phyloP scores from a whole-genome alignment of 441 rosid genomes.

The Isatis lusitanica region DNA sequence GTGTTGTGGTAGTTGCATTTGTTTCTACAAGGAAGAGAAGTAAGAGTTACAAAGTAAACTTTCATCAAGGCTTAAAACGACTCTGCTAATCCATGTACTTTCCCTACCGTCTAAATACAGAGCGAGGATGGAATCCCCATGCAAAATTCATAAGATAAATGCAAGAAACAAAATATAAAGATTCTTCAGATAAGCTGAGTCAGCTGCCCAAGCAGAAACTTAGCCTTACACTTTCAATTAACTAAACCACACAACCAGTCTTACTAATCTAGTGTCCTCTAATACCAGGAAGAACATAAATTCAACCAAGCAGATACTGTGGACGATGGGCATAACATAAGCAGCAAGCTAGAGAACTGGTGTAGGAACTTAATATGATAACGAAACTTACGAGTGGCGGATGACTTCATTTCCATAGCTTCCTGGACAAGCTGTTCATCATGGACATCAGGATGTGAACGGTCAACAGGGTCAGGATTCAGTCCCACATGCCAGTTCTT shows the following conservation, averaged over 20 bases:
- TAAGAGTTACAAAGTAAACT: constrained; percentile 22
- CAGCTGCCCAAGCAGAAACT: constrained; percentile 18
- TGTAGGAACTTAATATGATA: background rate
- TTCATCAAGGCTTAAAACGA: constrained; percentile 11
- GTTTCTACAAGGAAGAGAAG: constrained; percentile 52
- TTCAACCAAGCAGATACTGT: background rate
- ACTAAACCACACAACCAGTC: constrained; percentile 14
- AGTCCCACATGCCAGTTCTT: constrained; percentile 94
- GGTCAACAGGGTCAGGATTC: constrained; percentile 86
- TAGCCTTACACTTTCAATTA: background rate
- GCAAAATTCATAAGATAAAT: constrained; percentile 1
- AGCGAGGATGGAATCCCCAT: constrained; percentile 11
- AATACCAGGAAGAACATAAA: constrained; percentile 10
- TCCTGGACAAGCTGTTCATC: constrained; percentile 67
- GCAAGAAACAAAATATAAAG: background rate
- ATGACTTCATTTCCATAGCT: constrained; percentile 53
- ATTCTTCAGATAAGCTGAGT: constrained; percentile 15
- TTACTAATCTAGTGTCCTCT: constrained; percentile 6
- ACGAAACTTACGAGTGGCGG: constrained; percentile 54
- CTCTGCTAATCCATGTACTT: constrained; percentile 18
- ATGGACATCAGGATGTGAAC: constrained; percentile 88
- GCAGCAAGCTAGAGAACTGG: constrained; percentile 27
- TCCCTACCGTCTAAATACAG: constrained; percentile 5
- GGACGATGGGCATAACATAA: background rate
- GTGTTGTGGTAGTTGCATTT: constrained; percentile 48